Evolutionary conservation across 352 stramenopile species (phyloP), one percentile per base, ranked within the genome.

Genomic region (Poterioochromonas sp.): DNA sequence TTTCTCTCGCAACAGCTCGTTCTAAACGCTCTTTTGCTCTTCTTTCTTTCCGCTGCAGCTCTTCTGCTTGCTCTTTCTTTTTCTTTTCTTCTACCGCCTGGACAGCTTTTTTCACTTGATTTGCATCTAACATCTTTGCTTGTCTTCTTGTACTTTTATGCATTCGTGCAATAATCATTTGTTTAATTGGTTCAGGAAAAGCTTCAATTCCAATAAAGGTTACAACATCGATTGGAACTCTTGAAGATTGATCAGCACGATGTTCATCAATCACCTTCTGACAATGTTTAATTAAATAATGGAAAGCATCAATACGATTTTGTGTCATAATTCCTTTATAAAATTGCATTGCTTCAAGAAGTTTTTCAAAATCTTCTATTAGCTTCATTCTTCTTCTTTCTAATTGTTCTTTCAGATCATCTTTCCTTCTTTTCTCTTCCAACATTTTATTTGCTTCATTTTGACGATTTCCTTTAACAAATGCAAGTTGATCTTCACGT

Each of bases 361-460:
- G 2, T 29, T 34, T 63, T 29, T 76, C 69, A 29, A 76, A 68
- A 22, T 76, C 69, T 11, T 76, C 39, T 1, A 76, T 63, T 18
- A 71, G 8, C 32, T 71, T 71, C 34, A 29, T n/a, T 11, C 69
- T 12, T 11, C 69, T 40, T 3, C 5, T n/a, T 1, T 53, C 43
- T 22, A 15, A 1, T 29, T 76, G 34, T 22, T 37, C 8, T 18
- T 60, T 53, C 37, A 62, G 26, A 2, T 76, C 69, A 20, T 58
- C 69, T 18, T 34, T 53, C 32, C 29, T 76, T 11, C 37, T 65
- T 29, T 76, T 76, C n/a, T 76, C 69, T 43, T 32, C 69, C 18
- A 76, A 26, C 18, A 76, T 68, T 22, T 11, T 18, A n/a, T 65
- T 1, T 8, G 69, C n/a, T 35, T 63, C 49, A 1, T 34, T n/a